Conservation (phyloP, 371 early-diverging fungal species). For the Aphelidium insulamus region DNA sequence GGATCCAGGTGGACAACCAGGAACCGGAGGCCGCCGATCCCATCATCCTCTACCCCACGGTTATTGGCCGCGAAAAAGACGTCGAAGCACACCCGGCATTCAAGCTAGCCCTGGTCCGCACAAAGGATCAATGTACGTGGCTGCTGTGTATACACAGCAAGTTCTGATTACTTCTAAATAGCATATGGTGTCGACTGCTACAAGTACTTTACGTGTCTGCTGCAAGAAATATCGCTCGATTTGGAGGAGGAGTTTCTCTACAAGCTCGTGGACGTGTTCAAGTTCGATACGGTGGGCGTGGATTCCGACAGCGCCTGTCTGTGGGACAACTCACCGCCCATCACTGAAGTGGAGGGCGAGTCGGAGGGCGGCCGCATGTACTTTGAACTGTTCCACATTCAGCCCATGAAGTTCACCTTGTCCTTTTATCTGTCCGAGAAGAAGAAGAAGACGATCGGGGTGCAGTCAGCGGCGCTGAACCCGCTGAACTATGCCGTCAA, state of each 20-base stretch:
- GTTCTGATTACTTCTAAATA: slow-evolving; percentile 1
- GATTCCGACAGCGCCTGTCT: too few relatives aligned
- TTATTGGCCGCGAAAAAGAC: slow-evolving; percentile 34
- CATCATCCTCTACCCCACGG: slow-evolving; percentile 76
- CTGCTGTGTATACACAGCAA: background rate
- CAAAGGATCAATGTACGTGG: slow-evolving; percentile 48
- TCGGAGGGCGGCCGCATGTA: slow-evolving; percentile 28
- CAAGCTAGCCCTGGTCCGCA: slow-evolving; percentile 33
- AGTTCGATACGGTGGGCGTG: too few relatives aligned
- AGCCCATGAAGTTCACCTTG: slow-evolving; percentile 80
- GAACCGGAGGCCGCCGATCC: slow-evolving; percentile 56
- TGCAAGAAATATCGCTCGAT: slow-evolving; percentile 80
- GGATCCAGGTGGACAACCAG: slow-evolving; percentile 92
- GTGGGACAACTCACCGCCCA: too few relatives aligned
- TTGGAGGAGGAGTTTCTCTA: slow-evolving; percentile 75
- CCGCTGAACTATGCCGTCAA: too few relatives aligned
- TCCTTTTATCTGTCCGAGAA: slow-evolving; percentile 75
- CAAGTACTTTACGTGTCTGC: slow-evolving; percentile 63
- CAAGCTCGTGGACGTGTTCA: slow-evolving; percentile 60
- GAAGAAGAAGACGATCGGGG: slow-evolving; percentile 28
- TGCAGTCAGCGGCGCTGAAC: slow-evolving; percentile 4
- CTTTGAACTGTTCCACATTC: slow-evolving; percentile 82
- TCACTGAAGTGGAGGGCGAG: slow-evolving; percentile 3
- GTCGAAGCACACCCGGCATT: slow-evolving; percentile 30
- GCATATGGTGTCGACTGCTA: slow-evolving; percentile 72